Conservation (phyloP, 441 rosid species). For the Hura crepitans region DNA sequence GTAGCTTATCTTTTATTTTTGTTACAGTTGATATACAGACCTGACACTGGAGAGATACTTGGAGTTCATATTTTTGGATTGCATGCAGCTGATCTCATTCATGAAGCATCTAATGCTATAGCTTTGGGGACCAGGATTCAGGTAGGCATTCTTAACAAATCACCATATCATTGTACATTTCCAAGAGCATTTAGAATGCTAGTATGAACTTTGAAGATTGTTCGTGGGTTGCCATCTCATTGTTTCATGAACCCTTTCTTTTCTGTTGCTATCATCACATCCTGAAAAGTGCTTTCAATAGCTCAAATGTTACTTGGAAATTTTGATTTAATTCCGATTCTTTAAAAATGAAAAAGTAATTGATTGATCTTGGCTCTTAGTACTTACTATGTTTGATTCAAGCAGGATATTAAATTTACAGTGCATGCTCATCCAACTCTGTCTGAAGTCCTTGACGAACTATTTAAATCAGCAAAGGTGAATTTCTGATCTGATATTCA, state of each 20-base stretch:
- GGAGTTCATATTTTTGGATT: constrained; percentile 95
- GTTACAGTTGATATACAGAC: constrained; percentile 87
- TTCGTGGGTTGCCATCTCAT: background rate
- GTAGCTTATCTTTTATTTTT: constrained; percentile 13
- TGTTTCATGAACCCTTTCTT: background rate
- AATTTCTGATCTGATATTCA: constrained; percentile 20
- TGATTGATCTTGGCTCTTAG: background rate
- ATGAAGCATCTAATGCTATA: constrained; percentile 97
- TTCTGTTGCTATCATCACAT: background rate
- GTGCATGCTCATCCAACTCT: constrained; percentile 98
- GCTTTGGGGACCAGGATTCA: constrained; percentile 85
- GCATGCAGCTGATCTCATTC: constrained; percentile 98
- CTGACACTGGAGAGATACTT: constrained; percentile 91
- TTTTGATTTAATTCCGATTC: background rate
- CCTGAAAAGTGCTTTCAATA: background rate
- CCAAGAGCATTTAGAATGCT: background rate
- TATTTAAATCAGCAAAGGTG: constrained; percentile 95
- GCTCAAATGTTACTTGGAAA: background rate
- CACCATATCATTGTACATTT: background rate
- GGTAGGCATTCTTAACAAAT: constrained; percentile 30
- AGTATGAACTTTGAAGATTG: constrained; percentile 3
- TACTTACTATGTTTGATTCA: background rate
- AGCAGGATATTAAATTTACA: constrained; percentile 81
- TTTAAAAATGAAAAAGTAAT: background rate
- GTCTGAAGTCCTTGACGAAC: constrained; percentile 90